Percentiles rank a stretch among this genome's conserved stretches.
Conservation (phyloP, 1,139 yeast genomes). For the Sugiyamaella castrensis region DNA sequence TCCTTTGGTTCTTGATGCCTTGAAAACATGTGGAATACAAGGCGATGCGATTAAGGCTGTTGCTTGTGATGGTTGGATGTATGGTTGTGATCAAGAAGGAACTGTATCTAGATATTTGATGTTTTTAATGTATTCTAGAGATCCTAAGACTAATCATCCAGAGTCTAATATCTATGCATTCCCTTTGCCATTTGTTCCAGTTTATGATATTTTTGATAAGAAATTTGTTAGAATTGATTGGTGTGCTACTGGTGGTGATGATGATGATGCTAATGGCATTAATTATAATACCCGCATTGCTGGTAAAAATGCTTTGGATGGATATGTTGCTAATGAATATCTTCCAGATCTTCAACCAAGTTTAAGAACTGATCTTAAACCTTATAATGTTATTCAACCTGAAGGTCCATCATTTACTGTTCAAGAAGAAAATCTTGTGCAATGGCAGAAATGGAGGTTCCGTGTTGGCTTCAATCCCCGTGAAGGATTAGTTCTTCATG, state of each 20-base stretch:
- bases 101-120: conserved; percentile 66
- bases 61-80: conserved; percentile 91
- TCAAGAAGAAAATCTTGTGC: conserved; percentile 52
- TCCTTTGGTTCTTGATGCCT: conserved; percentile 61
- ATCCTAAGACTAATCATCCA: conserved; percentile 62
- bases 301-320: conserved; percentile 60
- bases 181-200: conserved; percentile 83
- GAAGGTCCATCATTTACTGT: conserved; percentile 78
- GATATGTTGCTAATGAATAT: conserved; percentile 57
- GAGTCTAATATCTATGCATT: conserved; percentile 85
- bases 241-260: conserved; percentile 63
- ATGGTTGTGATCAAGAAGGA: conserved; percentile 88
- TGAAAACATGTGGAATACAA: conserved; percentile 57
- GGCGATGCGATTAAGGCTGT: conserved; percentile 43
- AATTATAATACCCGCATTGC: conserved; percentile 49
- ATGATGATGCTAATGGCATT: conserved; percentile 31
- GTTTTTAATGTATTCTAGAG: conserved; percentile 63
- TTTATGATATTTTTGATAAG: conserved; percentile 63
- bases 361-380: conserved; percentile 56
- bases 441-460: conserved; percentile 92
- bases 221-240: conserved; percentile 74
- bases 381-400: conserved; percentile 73
- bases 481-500: conserved; percentile 82
- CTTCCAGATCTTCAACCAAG: conserved; percentile 47
- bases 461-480: conserved; percentile 71